Conservation (phyloP, 345 rosid genomes). For the Citrus sp. region DNA sequence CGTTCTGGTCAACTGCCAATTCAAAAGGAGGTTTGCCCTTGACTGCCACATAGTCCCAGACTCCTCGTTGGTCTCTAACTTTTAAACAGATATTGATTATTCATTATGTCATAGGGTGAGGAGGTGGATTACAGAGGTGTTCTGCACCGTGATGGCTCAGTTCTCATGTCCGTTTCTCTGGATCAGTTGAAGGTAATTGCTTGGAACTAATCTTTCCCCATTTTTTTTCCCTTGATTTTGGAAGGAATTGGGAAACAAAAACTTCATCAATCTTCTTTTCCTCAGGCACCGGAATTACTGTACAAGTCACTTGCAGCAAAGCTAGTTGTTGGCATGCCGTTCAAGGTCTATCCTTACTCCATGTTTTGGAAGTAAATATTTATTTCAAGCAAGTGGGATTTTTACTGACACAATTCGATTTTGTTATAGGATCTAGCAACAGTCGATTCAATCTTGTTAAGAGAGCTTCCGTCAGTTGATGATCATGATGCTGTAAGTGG, state of each 20-base stretch:
- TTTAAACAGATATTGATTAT: constrained; percentile 12
- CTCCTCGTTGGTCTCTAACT: background rate
- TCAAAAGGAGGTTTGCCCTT: constrained; percentile 76
- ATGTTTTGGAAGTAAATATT: constrained; percentile 5
- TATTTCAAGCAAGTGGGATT: background rate
- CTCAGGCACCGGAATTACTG: constrained; percentile 79
- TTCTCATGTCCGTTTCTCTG: constrained; percentile 77
- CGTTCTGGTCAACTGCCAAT: constrained; percentile 83
- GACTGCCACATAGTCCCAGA: background rate
- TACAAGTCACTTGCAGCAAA: constrained; percentile 92
- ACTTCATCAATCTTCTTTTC: constrained; percentile 1
- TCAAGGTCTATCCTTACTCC: constrained; percentile 58
- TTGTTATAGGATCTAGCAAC: constrained; percentile 83
- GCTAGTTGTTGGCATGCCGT: constrained; percentile 94
- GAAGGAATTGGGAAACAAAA: background rate
- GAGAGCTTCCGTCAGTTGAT: constrained; percentile 85
- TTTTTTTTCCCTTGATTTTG: background rate
- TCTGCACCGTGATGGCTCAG: constrained; percentile 98
- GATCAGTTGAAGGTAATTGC: constrained; percentile 72
- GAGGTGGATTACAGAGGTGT: constrained; percentile 94
- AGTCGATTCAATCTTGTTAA: constrained; percentile 80
- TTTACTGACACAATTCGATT: constrained; percentile 19
- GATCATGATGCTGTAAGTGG: constrained; percentile 79
- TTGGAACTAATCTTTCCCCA: background rate
- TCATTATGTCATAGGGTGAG: constrained; percentile 57